These are phyloP conservation scores for Cercospora zeae-maydis DNA, from an alignment of 2,329 filamentous ascomycete genomes.

Conservation along the genomic window DNA sequence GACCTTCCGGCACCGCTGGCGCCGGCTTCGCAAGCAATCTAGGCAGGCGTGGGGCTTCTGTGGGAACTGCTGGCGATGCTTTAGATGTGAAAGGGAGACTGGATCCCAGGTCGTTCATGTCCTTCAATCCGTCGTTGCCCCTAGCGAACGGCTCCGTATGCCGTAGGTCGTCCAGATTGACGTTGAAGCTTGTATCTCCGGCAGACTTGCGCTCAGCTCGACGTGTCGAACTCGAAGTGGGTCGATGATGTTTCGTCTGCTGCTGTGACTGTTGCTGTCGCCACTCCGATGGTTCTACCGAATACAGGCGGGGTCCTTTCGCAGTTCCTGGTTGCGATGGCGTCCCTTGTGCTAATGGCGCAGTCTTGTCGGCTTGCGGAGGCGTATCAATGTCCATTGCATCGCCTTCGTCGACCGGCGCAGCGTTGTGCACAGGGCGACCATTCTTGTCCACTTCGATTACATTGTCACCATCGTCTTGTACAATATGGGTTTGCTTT, in stretches of 20 bases:
- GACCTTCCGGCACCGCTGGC: slow-evolving; percentile 43
- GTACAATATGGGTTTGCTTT: slow-evolving; percentile 31
- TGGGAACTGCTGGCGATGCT: slow-evolving; percentile 45
- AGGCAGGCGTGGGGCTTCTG: slow-evolving; percentile 51
- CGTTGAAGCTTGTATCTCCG: slow-evolving; percentile 15
- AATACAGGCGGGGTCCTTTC: slow-evolving; percentile 34
- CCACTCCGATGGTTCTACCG: slow-evolving; percentile 35
- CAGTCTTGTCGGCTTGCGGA: slow-evolving; percentile 26
- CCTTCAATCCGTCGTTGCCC: slow-evolving; percentile 50
- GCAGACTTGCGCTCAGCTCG: slow-evolving; percentile 15
- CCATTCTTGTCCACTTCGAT: slow-evolving; percentile 18
- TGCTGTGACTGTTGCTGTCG: slow-evolving; percentile 25
- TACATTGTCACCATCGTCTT: slow-evolving; percentile 31
- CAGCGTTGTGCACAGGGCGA: neutral
- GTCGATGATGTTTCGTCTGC: slow-evolving; percentile 24
- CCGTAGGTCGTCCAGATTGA: slow-evolving; percentile 48
- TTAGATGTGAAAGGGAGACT: slow-evolving; percentile 59
- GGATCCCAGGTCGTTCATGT: slow-evolving; percentile 52
- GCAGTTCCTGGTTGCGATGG: slow-evolving; percentile 8
- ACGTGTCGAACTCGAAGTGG: slow-evolving; percentile 16
- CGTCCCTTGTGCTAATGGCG: slow-evolving; percentile 5
- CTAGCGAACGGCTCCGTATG: slow-evolving; percentile 45
- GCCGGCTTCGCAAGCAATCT: slow-evolving; percentile 32
- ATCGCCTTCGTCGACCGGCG: slow-evolving; percentile 27
- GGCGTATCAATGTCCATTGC: slow-evolving; percentile 49